Evolutionary conservation across 768 basidiomycete species (phyloP).

Genomic region (Rickenella mellea): DNA sequence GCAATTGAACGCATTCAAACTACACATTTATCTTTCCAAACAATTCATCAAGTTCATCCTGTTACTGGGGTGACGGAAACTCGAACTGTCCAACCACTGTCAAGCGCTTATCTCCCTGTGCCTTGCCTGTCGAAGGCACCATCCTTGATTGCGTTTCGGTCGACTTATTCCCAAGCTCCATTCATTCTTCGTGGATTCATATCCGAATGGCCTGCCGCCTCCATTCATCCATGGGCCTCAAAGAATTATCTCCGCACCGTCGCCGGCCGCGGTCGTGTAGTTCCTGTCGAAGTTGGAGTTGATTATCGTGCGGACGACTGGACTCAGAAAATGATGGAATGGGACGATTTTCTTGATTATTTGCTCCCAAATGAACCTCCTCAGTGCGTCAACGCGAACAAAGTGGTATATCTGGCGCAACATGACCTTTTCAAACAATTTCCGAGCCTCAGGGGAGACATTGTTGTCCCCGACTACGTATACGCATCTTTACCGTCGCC

Average conservation of each 20-base stretch:
- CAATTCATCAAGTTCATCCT: not conserved
- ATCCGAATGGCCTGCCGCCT: constrained; percentile 70
- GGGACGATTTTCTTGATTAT: constrained; percentile 63
- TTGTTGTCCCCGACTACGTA: constrained; percentile 82
- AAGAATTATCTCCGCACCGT: constrained; percentile 56
- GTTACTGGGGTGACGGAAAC: not conserved
- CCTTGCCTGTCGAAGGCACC: constrained; percentile 39
- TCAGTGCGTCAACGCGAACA: constrained; percentile 6
- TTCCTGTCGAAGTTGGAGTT: constrained; percentile 83
- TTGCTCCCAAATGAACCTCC: constrained; percentile 15
- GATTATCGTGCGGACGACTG: constrained; percentile 78
- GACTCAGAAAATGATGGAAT: constrained; percentile 71
- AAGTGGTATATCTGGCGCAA: constrained; percentile 83
- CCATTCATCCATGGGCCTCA: constrained; percentile 60
- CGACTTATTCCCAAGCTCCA: constrained; percentile 35
- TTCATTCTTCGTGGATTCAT: constrained; percentile 68
- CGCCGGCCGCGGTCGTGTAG: constrained; percentile 72
- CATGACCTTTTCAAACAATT: constrained; percentile 82
- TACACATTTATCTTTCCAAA: constrained; percentile 12
- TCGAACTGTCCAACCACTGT: constrained; percentile 6
- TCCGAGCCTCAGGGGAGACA: constrained; percentile 63
- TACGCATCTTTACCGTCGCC: constrained; percentile 50
- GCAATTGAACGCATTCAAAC: constrained; percentile 56
- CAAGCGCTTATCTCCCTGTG: constrained; percentile 23
- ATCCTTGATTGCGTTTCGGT: constrained; percentile 47